Base-by-base conservation (phyloP, 257 asterid species). In the Eucommia ulmoides region DNA sequence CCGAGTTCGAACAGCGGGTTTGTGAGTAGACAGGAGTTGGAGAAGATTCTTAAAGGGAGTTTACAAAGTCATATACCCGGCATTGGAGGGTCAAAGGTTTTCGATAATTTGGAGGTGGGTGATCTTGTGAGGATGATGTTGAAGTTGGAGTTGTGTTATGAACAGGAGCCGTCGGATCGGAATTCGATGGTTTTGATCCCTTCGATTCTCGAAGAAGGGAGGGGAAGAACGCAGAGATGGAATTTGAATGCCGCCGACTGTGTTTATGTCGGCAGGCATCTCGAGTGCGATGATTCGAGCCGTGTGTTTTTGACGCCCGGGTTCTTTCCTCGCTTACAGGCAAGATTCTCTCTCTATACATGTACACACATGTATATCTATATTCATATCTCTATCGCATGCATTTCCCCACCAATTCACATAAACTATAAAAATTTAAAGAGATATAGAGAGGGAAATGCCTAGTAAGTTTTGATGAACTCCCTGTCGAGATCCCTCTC, bases 241-340 rank as follows among this genome's bases (percentile, higher is more conserved):
- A 75, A 23, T 48, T 33, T 58, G 24, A 67, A 18, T 48, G 47
- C 73, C 42, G 52, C 71, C 3, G 86, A 69, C 7, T 62, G 72
- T 64, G 61, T 74, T 41, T 79, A 87, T 25, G 80, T 78, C 1
- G 94, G 94, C 41, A 63, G 93, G 54, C 93, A 77, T 47, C 76
- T 87, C 41, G 85, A 77, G 59, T 76, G 94, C 45, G 83, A 83
- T 47, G 92, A 83, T 59, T 76, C 94, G 14, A 79, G 66, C 69
- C 91, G 73, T 73, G 69, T 61, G 77, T 73, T 78, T 50, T 81
- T 87, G 56, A 69, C 85, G 19, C 81, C 93, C 1, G 80, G 83
- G 41, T 87, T 87, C 77, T 87, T 87, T 46, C 85, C 94, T 14
- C 82, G 83, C 19, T 71, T 87, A 68, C 94, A 83, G 94, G 96